Evolutionary conservation across 2,329 filamentous ascomycete genomes (phyloP), one percentile per base, ranked within the genome.

Genomic region (Ceratocystis papillata): DNA sequence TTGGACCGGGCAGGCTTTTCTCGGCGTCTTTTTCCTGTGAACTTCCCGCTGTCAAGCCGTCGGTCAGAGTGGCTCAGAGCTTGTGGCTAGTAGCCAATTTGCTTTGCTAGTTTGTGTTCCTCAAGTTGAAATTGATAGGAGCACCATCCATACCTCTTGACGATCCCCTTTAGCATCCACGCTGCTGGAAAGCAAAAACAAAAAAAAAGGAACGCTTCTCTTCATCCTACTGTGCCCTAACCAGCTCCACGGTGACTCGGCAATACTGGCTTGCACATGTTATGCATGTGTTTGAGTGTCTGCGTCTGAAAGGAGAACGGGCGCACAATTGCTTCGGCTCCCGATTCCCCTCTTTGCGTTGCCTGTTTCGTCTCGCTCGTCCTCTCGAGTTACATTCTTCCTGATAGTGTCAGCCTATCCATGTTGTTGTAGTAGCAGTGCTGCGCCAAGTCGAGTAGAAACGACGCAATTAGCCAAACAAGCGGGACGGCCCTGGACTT

Each of bases 71-170:
- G 37, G 37, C 37, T 41, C 37, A 41, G 37, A 8, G 37, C 37
- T 41, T 53, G 48, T 53, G 22, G 48, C 48, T 53, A 37, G 59
- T 61, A 33, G 22, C 59, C 59, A 44, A 61, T 17, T 22, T 61
- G 20, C 20, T 25, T 20, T 53, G 8, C 8, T 53, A 12, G 48
- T 25, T 12, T 20, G 46, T 20, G 37, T 12, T 5, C 8, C 15
- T 25, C 3, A 12, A 25, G 20, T 10, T 25, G 48, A 53, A 53
- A 53, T 53, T 53, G 48, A 53, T 25, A 41, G 20, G 25, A 53
- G 20, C 48, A 53, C 22, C 3, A 53, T 8, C 48, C 25, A 25
- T 22, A 20, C 20, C 25, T 28, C 48, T 28, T 25, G 48, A 53
- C 48, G 48, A 53, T 53, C 48, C 12, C 12, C 48, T 53, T 8